These are phyloP conservation scores for Prototheca cutis DNA, from an alignment of 163 green algal species.

Conservation along the genomic window DNA sequence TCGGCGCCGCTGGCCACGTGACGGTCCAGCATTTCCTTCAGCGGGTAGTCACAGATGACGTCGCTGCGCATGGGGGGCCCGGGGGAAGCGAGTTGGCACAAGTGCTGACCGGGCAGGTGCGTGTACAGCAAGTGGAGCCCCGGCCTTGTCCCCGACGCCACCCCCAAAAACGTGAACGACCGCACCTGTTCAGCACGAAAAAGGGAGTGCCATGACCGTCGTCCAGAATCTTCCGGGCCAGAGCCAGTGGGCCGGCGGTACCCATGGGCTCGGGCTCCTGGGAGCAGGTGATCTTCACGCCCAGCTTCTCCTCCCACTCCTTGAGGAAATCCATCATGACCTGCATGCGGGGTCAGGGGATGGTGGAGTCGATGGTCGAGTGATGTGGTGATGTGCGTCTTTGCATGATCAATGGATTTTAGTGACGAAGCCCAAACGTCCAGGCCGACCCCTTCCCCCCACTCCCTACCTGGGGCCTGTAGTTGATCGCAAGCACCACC, in stretches of 20 bases:
- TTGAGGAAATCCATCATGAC: constrained; percentile 91
- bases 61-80: no score
- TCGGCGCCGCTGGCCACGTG: constrained; percentile 52
- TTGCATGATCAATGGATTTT: no score
- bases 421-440: not conserved
- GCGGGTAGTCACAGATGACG: constrained; percentile 75
- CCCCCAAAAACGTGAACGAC: no score
- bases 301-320: constrained; percentile 85
- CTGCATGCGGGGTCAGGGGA: constrained; percentile 20
- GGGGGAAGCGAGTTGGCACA: no score
- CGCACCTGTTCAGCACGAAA: constrained; percentile 98
- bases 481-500: constrained; percentile 96
- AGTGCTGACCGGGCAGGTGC: no score
- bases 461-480: constrained; percentile 80
- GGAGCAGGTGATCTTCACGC: constrained; percentile 84
- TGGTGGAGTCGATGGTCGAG: not conserved
- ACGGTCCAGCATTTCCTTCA: constrained; percentile 62
- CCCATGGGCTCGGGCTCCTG: constrained; percentile 97
- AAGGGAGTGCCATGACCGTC: constrained; percentile 85
- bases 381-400: no score
- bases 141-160: no score
- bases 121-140: no score
- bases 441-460: not conserved
- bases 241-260: constrained; percentile 84
- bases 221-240: constrained; percentile 78